Evolutionary conservation across 2,329 filamentous ascomycete genomes (phyloP).

Genomic region (Cytospora schulzeri): DNA sequence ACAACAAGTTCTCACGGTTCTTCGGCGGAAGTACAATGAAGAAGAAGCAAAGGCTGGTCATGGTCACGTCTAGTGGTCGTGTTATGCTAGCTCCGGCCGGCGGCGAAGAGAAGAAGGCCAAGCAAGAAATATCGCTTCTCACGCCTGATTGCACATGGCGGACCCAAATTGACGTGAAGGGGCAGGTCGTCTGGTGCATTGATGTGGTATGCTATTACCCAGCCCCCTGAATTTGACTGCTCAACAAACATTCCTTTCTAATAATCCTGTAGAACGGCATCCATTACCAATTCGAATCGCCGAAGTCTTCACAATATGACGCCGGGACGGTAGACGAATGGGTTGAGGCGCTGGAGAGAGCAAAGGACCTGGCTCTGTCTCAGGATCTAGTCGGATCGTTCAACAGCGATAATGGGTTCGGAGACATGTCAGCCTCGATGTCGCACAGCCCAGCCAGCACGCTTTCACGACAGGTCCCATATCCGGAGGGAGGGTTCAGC

Average conservation of each 20-base stretch:
- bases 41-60: conserved; percentile 88
- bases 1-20: conserved; percentile 90
- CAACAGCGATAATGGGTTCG: conserved; percentile 66
- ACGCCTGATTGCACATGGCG: conserved; percentile 75
- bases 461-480: conserved; percentile 60
- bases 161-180: conserved; percentile 82
- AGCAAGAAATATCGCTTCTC: conserved; percentile 86
- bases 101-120: conserved; percentile 93
- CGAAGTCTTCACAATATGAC: conserved; percentile 70
- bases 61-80: conserved; percentile 89
- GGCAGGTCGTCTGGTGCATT: conserved; percentile 83
- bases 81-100: conserved; percentile 89
- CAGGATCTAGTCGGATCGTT: conserved; percentile 70
- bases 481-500: conserved; percentile 50
- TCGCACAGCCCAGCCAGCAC: conserved; percentile 74
- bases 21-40: conserved; percentile 91
- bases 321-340: conserved; percentile 80
- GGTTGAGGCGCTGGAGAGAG: conserved; percentile 85
- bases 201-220: conserved; percentile 74
- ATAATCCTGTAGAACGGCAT: conserved; percentile 68
- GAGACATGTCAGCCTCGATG: conserved; percentile 69
- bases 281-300: conserved; percentile 91
- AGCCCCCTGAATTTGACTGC: not conserved
- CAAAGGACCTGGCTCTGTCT: conserved; percentile 79
- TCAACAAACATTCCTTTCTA: not conserved